Evolutionary conservation across 2,329 filamentous ascomycete genomes (phyloP).

Genomic region (Xylaria multiplex): DNA sequence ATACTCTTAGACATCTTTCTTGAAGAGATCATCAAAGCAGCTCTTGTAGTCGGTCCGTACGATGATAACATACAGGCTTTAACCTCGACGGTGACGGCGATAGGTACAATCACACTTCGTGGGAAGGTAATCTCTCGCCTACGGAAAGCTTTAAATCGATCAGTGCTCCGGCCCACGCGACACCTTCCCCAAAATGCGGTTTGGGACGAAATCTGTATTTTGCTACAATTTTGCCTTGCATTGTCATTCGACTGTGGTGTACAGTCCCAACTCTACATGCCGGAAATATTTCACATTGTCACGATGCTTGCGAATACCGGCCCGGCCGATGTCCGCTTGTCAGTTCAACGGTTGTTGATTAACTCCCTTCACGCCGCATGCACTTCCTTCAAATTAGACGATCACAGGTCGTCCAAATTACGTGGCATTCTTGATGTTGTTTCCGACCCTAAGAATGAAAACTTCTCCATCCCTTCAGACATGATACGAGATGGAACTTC

Average conservation of each 20-base stretch:
- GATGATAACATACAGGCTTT: slow-evolving; percentile 69
- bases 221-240: slow-evolving; percentile 72
- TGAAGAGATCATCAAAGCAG: slow-evolving; percentile 73
- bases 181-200: slow-evolving; percentile 73
- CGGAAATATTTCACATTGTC: slow-evolving; percentile 75
- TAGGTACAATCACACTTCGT: slow-evolving; percentile 72
- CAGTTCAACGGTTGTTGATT: slow-evolving; percentile 71
- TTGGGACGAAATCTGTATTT: slow-evolving; percentile 75
- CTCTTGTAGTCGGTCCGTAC: slow-evolving; percentile 65
- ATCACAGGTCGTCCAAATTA: slow-evolving; percentile 65
- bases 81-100: slow-evolving; percentile 69
- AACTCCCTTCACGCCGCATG: slow-evolving; percentile 76
- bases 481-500: slow-evolving; percentile 64
- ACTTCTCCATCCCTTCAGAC: slow-evolving; percentile 61
- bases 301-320: slow-evolving; percentile 77
- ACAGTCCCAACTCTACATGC: slow-evolving; percentile 73
- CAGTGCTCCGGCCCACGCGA: slow-evolving; percentile 72
- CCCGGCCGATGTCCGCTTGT: slow-evolving; percentile 62
- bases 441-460: slow-evolving; percentile 68
- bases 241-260: slow-evolving; percentile 74
- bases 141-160: slow-evolving; percentile 73
- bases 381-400: slow-evolving; percentile 71
- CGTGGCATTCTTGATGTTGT: slow-evolving; percentile 66
- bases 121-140: slow-evolving; percentile 73
- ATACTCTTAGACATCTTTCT: slow-evolving; percentile 72